Base-by-base conservation (phyloP, 2,329 filamentous ascomycete genomes). In the Grosmannia serpens region DNA sequence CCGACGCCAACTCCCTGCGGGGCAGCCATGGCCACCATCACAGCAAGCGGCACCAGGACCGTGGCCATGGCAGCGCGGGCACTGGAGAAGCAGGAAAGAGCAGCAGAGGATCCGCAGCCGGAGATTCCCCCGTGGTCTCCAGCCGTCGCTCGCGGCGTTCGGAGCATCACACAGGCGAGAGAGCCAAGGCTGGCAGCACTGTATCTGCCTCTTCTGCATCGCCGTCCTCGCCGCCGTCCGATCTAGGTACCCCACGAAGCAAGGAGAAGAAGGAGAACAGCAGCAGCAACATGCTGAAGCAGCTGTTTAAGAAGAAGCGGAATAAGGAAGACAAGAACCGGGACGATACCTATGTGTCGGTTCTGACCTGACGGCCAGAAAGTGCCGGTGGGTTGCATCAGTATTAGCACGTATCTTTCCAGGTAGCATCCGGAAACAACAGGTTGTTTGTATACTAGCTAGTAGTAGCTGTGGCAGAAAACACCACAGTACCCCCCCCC, bases 251-350 rank as follows among this genome's bases (percentile, higher is more conserved):
- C 22, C 8, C n/a, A 13, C 47, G 15, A 3, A n/a, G 24, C 10
- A 71, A 67, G 63, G 64, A 47, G 2, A 72, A 72, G 61, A 76
- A 74, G 64, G 70, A 66, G 13, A 2, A 20, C n/a, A 22, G 27
- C 9, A 17, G 46, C 4, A 33, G 58, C 47, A 82, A 76, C 65
- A 80, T 83, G 79, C 74, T 84, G 62, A 83, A 82, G 71, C 70
- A 74, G 3, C 63, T 84, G 59, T 83, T 84, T 66, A 80, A 78
- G 72, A 78, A 74, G 70, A 82, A 79, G 70, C 79, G 78, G 68
- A 73, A 76, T 26, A 73, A 70, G 65, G 74, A 75, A 44, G 71
- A 73, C 58, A 69, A 69, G 53, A 67, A 68, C 38, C 26, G 52
- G 13, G n/a, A 35, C 1, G 29, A 46, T 2, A 17, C 20, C 7